Evolutionary conservation across 1,284 basidiomycete species (phyloP).

Genomic region (Malassezia sympodialis): DNA sequence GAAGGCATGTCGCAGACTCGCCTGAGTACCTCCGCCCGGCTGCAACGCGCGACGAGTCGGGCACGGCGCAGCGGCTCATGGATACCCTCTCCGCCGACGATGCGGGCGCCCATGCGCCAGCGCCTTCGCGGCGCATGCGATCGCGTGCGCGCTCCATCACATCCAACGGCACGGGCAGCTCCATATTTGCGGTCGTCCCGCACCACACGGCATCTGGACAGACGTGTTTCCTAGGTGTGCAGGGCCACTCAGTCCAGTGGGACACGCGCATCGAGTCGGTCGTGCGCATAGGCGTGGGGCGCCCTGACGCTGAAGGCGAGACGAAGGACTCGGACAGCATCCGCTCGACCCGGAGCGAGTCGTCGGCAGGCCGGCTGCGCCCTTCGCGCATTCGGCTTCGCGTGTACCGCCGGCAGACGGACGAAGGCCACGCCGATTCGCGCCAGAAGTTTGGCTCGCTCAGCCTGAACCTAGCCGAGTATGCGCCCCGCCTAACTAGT

Average conservation of each 20-base stretch:
- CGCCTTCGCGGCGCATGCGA: background rate
- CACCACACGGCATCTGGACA: background rate
- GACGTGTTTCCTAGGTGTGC: conserved; percentile 15
- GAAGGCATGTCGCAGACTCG: background rate
- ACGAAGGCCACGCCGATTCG: background rate
- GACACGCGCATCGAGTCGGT: conserved; percentile 30
- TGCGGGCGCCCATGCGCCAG: background rate
- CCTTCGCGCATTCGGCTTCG: background rate
- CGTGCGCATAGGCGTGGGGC: conserved; percentile 33
- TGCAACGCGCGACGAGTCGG: background rate
- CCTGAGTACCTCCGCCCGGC: background rate
- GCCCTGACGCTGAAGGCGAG: conserved; percentile 13
- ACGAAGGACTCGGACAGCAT: conserved; percentile 2
- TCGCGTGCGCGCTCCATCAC: background rate
- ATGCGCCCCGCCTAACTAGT: conserved; percentile 52
- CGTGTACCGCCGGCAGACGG: conserved; percentile 4
- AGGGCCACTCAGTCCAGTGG: conserved; percentile 31
- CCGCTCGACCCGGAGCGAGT: background rate
- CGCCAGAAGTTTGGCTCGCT: conserved; percentile 55
- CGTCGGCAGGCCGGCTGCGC: conserved; percentile 2
- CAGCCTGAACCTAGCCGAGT: conserved; percentile 64
- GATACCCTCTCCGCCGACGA: background rate
- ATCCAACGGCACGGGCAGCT: background rate
- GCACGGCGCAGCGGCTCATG: background rate
- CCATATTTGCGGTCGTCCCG: background rate